Evolutionary conservation across 306 rosid genomes (phyloP).

Genomic region (Cajanus cajan): DNA sequence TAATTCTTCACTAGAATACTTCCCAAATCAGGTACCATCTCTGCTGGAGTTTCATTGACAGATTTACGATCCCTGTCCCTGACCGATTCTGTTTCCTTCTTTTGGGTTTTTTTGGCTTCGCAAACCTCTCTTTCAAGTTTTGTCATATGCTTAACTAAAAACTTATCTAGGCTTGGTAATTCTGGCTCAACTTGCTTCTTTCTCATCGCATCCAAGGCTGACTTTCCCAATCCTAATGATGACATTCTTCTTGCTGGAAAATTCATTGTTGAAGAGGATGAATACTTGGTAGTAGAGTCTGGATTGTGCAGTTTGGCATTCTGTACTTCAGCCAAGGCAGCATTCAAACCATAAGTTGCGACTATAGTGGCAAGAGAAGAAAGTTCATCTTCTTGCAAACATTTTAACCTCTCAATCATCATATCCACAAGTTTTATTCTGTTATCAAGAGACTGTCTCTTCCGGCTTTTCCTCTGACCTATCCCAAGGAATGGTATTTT

Average conservation of each 20-base stretch:
- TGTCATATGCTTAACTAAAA: constrained; percentile 76
- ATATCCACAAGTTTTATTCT: constrained; percentile 57
- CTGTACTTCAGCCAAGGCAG: constrained; percentile 77
- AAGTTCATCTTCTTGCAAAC: constrained; percentile 83
- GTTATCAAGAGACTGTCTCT: constrained; percentile 60
- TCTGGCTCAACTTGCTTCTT: constrained; percentile 58
- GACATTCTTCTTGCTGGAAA: constrained; percentile 51
- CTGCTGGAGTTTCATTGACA: constrained; percentile 32
- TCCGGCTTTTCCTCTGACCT: constrained; percentile 52
- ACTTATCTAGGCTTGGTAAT: constrained; percentile 87
- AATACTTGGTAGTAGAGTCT: constrained; percentile 40
- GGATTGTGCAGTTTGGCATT: constrained; percentile 51
- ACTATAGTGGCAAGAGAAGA: constrained; percentile 93
- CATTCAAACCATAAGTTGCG: constrained; percentile 88
- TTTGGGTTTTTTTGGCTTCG: constrained; percentile 69
- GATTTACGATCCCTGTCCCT: constrained; percentile 32
- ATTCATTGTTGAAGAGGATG: constrained; percentile 34
- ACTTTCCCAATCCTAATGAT: constrained; percentile 41
- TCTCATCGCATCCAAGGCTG: constrained; percentile 38
- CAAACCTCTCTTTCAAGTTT: constrained; percentile 83
- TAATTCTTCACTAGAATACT: constrained; percentile 50
- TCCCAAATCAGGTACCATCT: constrained; percentile 51
- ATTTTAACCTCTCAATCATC: constrained; percentile 81
- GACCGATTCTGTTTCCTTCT: constrained; percentile 41
- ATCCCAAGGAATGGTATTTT: constrained; percentile 41